Conservation (phyloP, 1,284 basidiomycete genomes). For the Apiotrichum montevideense region DNA sequence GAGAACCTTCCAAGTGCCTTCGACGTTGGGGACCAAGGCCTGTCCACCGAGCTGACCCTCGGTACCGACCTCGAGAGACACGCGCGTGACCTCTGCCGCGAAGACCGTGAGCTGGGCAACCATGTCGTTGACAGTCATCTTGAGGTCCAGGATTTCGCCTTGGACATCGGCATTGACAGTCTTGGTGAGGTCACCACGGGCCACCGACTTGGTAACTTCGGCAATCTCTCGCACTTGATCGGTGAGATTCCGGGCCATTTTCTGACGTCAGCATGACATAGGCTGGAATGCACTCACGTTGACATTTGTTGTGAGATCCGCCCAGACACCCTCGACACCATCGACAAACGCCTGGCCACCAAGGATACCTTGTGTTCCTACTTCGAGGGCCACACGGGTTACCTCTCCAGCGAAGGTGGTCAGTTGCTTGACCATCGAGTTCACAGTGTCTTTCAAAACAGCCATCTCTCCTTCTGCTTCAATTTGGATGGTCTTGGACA, state of each 20-base stretch:
- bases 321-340: conserved; percentile 91
- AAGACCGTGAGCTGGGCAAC: conserved; percentile 51
- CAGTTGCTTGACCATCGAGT: conserved; percentile 79
- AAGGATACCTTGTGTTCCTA: conserved; percentile 84
- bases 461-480: conserved; percentile 88
- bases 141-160: conserved; percentile 94
- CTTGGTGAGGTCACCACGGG: conserved; percentile 81
- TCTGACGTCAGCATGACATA: conserved; percentile 44
- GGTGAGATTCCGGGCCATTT: conserved; percentile 88
- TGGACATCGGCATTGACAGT: conserved; percentile 92
- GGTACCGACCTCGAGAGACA: conserved; percentile 86
- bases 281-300: conserved; percentile 53
- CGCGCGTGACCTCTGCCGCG: conserved; percentile 64
- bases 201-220: conserved; percentile 93
- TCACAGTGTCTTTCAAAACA: conserved; percentile 60
- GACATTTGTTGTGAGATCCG: conserved; percentile 81
- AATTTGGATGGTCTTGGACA: conserved; percentile 56
- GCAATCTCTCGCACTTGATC: conserved; percentile 97
- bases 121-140: conserved; percentile 55
- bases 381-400: conserved; percentile 85
- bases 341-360: conserved; percentile 88
- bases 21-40: conserved; percentile 75
- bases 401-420: conserved; percentile 91
- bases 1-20: conserved; percentile 88
- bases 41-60: conserved; percentile 96